Evolutionary conservation across 2,329 filamentous ascomycete genomes (phyloP).

Genomic region (Trichoderma atrobrunneum): DNA sequence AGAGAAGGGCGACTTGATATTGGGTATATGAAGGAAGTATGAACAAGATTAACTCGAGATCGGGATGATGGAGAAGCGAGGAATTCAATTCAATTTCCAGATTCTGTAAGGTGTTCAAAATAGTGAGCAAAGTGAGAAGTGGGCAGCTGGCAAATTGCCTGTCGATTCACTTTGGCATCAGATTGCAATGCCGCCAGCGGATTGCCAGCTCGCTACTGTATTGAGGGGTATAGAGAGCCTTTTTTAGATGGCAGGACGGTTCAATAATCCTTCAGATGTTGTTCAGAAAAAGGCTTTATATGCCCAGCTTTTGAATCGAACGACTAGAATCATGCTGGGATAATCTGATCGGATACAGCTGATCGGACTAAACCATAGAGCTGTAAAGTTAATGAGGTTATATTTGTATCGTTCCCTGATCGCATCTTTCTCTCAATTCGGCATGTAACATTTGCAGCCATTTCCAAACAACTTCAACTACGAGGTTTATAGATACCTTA

Average conservation of each 20-base stretch:
- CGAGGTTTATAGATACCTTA: background rate
- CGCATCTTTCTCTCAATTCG: background rate
- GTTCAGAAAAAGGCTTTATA: background rate
- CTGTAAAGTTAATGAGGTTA: background rate
- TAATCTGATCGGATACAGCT: background rate
- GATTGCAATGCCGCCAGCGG: background rate
- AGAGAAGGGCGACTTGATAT: background rate
- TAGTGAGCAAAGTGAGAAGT: background rate
- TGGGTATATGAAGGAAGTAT: background rate
- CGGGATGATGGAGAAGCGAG: background rate
- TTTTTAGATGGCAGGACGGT: background rate
- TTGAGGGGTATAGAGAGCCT: background rate
- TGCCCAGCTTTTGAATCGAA: background rate
- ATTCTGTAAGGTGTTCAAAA: background rate
- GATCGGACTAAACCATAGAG: background rate
- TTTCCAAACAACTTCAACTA: background rate
- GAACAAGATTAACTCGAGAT: background rate
- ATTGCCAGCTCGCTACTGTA: background rate
- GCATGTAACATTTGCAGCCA: background rate
- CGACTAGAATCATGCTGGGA: background rate
- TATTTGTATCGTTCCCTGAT: background rate
- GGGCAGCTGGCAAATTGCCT: background rate
- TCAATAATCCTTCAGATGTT: background rate
- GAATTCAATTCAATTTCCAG: background rate
- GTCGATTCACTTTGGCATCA: slow-evolving; percentile 6